Base-by-base conservation (phyloP, 169 alveolate species). In the Plasmodium blacklocki region DNA sequence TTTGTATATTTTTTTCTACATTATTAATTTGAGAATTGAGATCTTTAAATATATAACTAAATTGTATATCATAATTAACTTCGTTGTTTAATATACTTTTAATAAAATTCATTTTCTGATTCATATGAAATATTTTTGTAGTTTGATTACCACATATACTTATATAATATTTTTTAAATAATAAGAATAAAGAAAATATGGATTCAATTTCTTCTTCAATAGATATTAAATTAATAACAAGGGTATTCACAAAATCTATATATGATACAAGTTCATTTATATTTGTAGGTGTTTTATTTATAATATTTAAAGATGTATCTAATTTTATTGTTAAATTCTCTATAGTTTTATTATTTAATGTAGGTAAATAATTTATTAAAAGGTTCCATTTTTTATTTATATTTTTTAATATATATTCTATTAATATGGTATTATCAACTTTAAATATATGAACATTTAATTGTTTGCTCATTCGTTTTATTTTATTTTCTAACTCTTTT, bases 91-190 rank as follows among this genome's bases (percentile, higher is more conserved):
- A 56, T 7, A 78, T 64, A 18, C 62, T 64, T 39, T 78, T 78
- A 39, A 78, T 26, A 14, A 50, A 43, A 14, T 64, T 78, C 18
- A 78, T 78, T 50, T 78, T 64, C n/a, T 78, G 89, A 1, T 78
- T 78, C 3, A 78, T 63, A 47, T 78, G 89, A 32, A 78, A 78
- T 6, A 78, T 50, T 18, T 66, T 63, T 1, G 89, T 78, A 11
- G 89, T 78, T 23, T 78, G 63, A 58, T 54, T 78, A 0, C 89
- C 89, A 78, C 50, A 64, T 7, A 78, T 78, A 45, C 68, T 78
- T 49, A 78, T 78, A 60, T 78, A 78, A 39, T 78, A 52, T 21
- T 78, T 78, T 66, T 78, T 78, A 14, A 78, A 78, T 5, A 78
- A 56, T 11, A 59, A 23, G 52, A 78, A 78, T 9, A 78, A 59